Percentiles rank a stretch among this genome's conserved stretches.
These are phyloP conservation scores for Solanum peruvianum DNA, from an alignment of 257 asterid genomes.

Conservation along the genomic window DNA sequence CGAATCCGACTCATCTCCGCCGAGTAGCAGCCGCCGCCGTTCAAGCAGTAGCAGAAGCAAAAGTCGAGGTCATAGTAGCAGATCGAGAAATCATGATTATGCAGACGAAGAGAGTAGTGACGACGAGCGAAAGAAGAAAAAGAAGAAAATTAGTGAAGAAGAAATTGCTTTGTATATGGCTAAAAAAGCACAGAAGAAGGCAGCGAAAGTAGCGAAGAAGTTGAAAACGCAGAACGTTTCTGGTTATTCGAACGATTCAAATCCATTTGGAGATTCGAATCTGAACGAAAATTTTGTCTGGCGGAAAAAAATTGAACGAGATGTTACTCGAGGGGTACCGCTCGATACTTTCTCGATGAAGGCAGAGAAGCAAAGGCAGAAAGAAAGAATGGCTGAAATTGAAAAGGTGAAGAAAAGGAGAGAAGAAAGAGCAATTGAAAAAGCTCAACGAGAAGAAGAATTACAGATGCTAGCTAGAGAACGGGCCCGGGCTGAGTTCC, in stretches of 20 bases:
- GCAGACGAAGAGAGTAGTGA: slow-evolving; percentile 9
- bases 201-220: slow-evolving; percentile 59
- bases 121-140: slow-evolving; percentile 13
- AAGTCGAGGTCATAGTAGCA: slow-evolving; percentile 12
- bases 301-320: slow-evolving; percentile 83
- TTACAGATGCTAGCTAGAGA: slow-evolving; percentile 90
- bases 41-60: background rate
- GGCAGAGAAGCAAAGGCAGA: slow-evolving; percentile 71
- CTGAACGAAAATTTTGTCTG: slow-evolving; percentile 82
- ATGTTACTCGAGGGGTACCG: slow-evolving; percentile 59
- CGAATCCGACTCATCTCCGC: background rate
- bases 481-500: slow-evolving; percentile 95
- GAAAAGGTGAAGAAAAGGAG: slow-evolving; percentile 94
- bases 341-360: slow-evolving; percentile 60
- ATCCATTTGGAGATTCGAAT: slow-evolving; percentile 93
- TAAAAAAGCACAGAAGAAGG: slow-evolving; percentile 61
- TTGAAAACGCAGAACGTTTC: slow-evolving; percentile 49
- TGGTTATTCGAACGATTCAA: slow-evolving; percentile 86
- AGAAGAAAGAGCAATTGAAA: slow-evolving; percentile 92
- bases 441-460: slow-evolving; percentile 97
- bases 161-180: slow-evolving; percentile 51
- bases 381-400: slow-evolving; percentile 84
- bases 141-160: slow-evolving; percentile 51
- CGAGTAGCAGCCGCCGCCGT: background rate
- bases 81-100: slow-evolving; percentile 12